These are phyloP conservation scores for Colletotrichum musicola DNA, from an alignment of 2,329 filamentous ascomycete genomes.

Conservation along the genomic window DNA sequence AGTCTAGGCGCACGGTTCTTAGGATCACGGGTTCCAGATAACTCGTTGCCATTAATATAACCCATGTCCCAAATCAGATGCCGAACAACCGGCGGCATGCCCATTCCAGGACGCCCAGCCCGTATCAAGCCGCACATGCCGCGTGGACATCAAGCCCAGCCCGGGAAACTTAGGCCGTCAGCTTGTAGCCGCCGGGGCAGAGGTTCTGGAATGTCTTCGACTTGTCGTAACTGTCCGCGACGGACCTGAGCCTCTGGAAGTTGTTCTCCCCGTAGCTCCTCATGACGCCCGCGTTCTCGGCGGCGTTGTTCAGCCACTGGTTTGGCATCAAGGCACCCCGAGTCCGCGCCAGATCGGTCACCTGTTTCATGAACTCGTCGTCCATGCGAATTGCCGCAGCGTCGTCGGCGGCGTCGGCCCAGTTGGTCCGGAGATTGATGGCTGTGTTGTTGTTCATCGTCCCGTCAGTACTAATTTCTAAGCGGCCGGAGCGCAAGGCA, in stretches of 20 bases:
- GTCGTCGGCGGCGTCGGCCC: slow-evolving; percentile 23
- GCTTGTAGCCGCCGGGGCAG: slow-evolving; percentile 37
- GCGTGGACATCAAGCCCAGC: too few species aligned
- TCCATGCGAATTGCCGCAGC: slow-evolving; percentile 16
- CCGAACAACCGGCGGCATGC: too few species aligned
- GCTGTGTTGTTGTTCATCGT: not conserved
- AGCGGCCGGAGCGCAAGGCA: too few species aligned
- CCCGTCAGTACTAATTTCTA: too few species aligned
- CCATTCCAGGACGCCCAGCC: too few species aligned
- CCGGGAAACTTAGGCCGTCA: not conserved
- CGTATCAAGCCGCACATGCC: too few species aligned
- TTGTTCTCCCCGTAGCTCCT: slow-evolving; percentile 49
- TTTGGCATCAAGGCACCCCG: slow-evolving; percentile 41
- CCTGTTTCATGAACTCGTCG: slow-evolving; percentile 24
- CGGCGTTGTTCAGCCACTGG: slow-evolving; percentile 53
- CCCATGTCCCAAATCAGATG: too few species aligned
- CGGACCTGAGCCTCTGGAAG: slow-evolving; percentile 43
- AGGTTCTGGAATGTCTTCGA: slow-evolving; percentile 47
- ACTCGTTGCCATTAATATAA: too few species aligned
- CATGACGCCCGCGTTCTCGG: slow-evolving; percentile 44
- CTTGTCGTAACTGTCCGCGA: slow-evolving; percentile 50
- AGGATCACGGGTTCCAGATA: too few species aligned
- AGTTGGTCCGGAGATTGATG: slow-evolving; percentile 25
- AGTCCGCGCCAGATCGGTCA: slow-evolving; percentile 20
- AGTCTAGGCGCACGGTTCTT: too few species aligned